Conservation (phyloP, 2,329 filamentous ascomycete genomes). For the Fusarium aywerte region DNA sequence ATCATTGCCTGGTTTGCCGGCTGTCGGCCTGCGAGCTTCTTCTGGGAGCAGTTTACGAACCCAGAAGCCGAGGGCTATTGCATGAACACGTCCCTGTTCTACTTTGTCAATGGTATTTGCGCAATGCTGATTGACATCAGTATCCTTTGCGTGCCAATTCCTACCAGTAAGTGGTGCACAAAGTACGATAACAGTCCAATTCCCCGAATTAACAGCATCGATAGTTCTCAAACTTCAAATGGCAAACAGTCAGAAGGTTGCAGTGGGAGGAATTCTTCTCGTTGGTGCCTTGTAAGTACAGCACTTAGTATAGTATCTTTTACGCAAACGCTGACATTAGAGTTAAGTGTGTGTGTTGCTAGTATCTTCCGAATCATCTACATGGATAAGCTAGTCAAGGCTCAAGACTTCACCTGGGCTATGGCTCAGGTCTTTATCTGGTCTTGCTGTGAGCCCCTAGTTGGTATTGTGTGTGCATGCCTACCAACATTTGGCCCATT, state of each 20-base stretch:
- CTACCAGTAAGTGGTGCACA: neutral
- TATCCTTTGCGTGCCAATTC: neutral
- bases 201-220: neutral
- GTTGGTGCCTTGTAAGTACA: neutral
- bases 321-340: neutral
- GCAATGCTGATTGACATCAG: constrained; percentile 7
- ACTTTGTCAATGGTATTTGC: constrained; percentile 8
- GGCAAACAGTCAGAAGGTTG: neutral
- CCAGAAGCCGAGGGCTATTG: neutral
- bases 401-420: neutral
- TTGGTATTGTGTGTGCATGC: neutral
- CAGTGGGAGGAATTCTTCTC: neutral
- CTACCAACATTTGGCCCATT: neutral
- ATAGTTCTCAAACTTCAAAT: neutral
- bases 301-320: too few relatives aligned
- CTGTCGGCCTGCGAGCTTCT: constrained; percentile 7
- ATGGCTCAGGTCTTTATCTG: constrained; percentile 4
- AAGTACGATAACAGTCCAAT: fast-evolving
- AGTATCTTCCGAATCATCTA: constrained; percentile 1
- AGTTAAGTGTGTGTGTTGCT: neutral
- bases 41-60: constrained; percentile 12
- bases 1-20: constrained; percentile 6
- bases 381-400: constrained; percentile 6
- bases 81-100: constrained; percentile 1
- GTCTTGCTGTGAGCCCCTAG: neutral